Evolutionary conservation across 2,329 filamentous ascomycete genomes (phyloP).

Genomic region (Capronia epimyces): DNA sequence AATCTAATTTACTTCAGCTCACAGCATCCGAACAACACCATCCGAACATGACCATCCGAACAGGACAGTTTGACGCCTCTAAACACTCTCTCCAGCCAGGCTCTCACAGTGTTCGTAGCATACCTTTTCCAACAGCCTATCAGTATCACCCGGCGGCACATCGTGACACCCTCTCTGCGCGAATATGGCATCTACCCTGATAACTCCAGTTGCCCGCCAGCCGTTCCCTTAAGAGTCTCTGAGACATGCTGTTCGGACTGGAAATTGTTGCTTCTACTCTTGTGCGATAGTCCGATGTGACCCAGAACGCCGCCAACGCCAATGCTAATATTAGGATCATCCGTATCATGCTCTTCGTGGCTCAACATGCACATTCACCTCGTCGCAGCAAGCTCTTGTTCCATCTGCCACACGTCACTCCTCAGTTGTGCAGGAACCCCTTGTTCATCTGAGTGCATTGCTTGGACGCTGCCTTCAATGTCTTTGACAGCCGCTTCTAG

Average conservation of each 20-base stretch:
- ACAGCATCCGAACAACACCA: no score
- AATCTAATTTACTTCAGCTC: no score
- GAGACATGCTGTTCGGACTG: background rate
- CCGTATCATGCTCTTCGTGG: background rate
- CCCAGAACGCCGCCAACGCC: conserved; percentile 17
- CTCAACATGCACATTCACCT: conserved; percentile 5
- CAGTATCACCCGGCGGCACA: background rate
- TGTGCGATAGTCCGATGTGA: background rate
- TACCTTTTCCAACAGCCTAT: background rate
- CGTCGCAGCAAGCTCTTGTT: conserved; percentile 37
- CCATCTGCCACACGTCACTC: conserved; percentile 41
- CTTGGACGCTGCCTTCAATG: conserved; percentile 48
- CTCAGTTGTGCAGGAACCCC: conserved; percentile 33
- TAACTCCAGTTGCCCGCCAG: no score
- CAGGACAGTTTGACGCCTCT: no score
- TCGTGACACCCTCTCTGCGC: background rate
- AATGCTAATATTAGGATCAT: conserved; percentile 15
- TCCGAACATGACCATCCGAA: no score
- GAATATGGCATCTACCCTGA: no score
- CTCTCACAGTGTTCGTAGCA: background rate
- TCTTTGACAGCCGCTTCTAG: conserved; percentile 55
- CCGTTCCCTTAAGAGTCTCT: no score
- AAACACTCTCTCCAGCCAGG: no score
- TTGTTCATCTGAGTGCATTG: conserved; percentile 35
- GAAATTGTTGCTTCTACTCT: background rate